phyloP scores from a whole-genome alignment of 2,329 filamentous ascomycete species.

The Botryotinia narcissicola region DNA sequence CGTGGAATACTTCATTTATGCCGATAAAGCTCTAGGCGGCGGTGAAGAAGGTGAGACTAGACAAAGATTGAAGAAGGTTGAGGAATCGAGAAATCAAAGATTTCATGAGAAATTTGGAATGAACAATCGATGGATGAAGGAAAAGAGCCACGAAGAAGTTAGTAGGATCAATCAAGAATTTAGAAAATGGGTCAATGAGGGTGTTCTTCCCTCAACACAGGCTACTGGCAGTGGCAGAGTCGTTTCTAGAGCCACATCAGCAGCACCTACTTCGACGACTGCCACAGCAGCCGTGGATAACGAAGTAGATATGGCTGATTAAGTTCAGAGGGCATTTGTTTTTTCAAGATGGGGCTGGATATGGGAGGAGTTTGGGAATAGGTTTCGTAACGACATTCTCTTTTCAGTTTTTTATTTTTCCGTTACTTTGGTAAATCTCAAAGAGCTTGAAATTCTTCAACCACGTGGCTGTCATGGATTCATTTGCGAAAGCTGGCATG shows the following conservation, averaged over 20 bases:
- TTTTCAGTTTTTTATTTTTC: background rate
- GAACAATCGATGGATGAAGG: constrained; percentile 51
- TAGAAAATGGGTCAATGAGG: constrained; percentile 46
- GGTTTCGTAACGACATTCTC: constrained; percentile 11
- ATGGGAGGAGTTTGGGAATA: constrained; percentile 8
- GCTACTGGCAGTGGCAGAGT: background rate
- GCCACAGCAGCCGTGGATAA: constrained; percentile 13
- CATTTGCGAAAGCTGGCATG: constrained; percentile 7
- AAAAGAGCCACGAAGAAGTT: constrained; percentile 49
- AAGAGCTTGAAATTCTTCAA: background rate
- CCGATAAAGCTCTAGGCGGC: constrained; percentile 39
- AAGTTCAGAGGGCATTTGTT: background rate
- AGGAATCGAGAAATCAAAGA: constrained; percentile 41
- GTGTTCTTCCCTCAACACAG: constrained; percentile 10
- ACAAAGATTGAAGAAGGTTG: constrained; percentile 39
- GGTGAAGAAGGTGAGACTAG: constrained; percentile 40
- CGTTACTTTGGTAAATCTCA: constrained; percentile 3
- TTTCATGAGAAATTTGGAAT: constrained; percentile 53
- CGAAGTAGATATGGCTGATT: constrained; percentile 20
- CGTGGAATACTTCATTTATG: constrained; percentile 68
- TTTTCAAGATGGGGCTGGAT: background rate
- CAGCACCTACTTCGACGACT: background rate
- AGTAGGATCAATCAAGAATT: constrained; percentile 47
- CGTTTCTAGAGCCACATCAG: background rate
- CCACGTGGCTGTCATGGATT: background rate